Evolutionary conservation across 371 early-diverging fungal genomes (phyloP), one percentile per base, ranked within the genome.

Genomic region (Rhizopus arrhizus): DNA sequence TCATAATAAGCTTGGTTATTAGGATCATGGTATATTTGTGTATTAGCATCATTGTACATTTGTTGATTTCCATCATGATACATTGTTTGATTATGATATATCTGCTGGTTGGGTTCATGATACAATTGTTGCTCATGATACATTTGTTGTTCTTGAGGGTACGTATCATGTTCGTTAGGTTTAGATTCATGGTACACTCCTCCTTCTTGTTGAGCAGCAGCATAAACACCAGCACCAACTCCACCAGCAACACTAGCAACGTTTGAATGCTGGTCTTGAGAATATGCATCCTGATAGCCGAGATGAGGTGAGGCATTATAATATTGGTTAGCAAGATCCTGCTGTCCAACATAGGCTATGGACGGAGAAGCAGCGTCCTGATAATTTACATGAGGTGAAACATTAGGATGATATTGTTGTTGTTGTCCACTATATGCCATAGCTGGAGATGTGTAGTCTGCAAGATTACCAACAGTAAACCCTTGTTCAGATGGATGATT

Each of bases 341-440:
- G 51, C 42, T 55, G 56, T 13, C 57, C 56, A 47, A 28, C 58
- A 36, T 65, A 56, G 15, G 59, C 56, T 60, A 65, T 65, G n/a
- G 52, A 45, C 4, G 65, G 65, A 15, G 60, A 46, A 11, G 51
- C 35, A 3, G 51, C 28, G 11, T 15, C 46, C 22, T 22, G 22
- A 22, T 22, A 22, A 22, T 22, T 22, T 22, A 22, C 22, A 22
- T 22, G 22, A 2, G 22, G 22, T 22, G 22, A 22, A 22, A 22
- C 22, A 22, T 22, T 22, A 22, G 22, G 22, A 22, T 22, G 22
- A 22, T 22, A 22, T 22, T 22, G 22, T 2, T 22, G 53, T 28
- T 49, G 51, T 49, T 55, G 56, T 13, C 57, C 56, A 47, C 28
- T 54, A 43, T 65, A 56, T 22, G 59, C 60, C 65, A 65, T 65